These are phyloP conservation scores for Solanum sitiens DNA, from an alignment of 257 asterid genomes.

Conservation along the genomic window DNA sequence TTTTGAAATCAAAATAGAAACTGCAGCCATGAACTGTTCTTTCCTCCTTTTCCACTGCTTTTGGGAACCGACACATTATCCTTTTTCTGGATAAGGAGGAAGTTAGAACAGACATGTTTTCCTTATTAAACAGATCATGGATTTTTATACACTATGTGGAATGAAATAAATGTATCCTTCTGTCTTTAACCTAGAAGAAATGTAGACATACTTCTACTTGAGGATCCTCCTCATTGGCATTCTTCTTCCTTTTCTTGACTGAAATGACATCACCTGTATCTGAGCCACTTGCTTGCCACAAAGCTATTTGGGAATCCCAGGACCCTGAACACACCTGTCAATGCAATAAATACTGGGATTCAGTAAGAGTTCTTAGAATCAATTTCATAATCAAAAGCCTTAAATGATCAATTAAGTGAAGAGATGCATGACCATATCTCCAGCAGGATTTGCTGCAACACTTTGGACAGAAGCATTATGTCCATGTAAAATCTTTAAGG, in stretches of 20 bases:
- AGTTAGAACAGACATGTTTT: not conserved
- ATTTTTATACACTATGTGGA: not conserved
- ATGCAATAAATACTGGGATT: not conserved
- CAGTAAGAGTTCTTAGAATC: not conserved
- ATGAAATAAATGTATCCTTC: not conserved
- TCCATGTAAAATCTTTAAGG: constrained; percentile 63
- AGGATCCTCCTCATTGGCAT: constrained; percentile 33
- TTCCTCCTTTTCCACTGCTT: not conserved
- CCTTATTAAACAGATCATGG: not conserved
- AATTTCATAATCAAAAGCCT: not conserved
- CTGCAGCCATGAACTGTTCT: not conserved
- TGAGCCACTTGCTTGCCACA: constrained; percentile 57
- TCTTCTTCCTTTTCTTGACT: constrained; percentile 75
- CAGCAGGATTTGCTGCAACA: constrained; percentile 59
- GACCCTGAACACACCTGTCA: constrained; percentile 90
- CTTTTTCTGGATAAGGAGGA: not conserved
- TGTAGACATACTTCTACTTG: constrained; percentile 50
- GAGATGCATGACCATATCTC: constrained; percentile 47
- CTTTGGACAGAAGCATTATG: constrained; percentile 84
- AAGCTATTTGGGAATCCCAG: constrained; percentile 71
- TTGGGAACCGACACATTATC: not conserved
- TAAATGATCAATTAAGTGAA: not conserved
- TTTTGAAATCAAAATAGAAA: not conserved
- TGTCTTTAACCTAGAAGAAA: not conserved
- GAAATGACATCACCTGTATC: constrained; percentile 44